A percentile compares a stretch with the other conserved stretches of the same genome.
These are phyloP conservation scores for Trichophyton rubrum DNA, from an alignment of 2,329 filamentous ascomycete species.

Conservation along the genomic window DNA sequence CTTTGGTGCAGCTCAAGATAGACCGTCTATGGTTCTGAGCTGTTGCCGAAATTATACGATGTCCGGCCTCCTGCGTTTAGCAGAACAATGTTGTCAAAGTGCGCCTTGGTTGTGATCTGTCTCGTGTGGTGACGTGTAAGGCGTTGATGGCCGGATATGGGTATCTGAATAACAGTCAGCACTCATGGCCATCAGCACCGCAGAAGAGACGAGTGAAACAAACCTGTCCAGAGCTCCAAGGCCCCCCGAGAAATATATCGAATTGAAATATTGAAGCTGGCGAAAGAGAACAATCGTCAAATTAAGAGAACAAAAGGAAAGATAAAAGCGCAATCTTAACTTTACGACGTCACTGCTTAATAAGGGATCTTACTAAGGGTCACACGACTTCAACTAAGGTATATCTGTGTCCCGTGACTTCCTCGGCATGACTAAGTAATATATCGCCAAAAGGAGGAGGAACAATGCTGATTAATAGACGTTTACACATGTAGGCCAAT, in stretches of 20 bases:
- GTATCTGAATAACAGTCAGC: neutral
- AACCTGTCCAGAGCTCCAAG: neutral
- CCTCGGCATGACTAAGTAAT: neutral
- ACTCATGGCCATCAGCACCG: neutral
- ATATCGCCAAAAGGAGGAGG: neutral
- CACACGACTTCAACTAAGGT: neutral
- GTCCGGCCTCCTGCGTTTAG: neutral
- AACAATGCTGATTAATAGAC: neutral
- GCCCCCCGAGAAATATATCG: neutral
- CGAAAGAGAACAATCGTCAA: neutral
- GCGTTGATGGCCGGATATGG: neutral
- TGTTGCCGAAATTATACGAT: neutral
- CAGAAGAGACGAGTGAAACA: neutral
- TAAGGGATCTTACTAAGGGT: neutral
- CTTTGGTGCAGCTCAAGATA: neutral
- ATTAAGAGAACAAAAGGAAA: neutral
- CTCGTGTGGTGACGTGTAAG: slow-evolving; percentile 2
- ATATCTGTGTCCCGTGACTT: neutral
- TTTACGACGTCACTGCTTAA: slow-evolving; percentile 2
- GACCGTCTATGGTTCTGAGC: neutral
- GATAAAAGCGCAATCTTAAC: slow-evolving; percentile 2
- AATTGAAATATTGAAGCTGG: neutral
- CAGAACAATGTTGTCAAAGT: neutral
- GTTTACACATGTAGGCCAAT: neutral
- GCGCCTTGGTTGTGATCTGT: neutral